Conservation (phyloP, 2,329 filamentous ascomycete genomes). For the Aspergillus texensis region DNA sequence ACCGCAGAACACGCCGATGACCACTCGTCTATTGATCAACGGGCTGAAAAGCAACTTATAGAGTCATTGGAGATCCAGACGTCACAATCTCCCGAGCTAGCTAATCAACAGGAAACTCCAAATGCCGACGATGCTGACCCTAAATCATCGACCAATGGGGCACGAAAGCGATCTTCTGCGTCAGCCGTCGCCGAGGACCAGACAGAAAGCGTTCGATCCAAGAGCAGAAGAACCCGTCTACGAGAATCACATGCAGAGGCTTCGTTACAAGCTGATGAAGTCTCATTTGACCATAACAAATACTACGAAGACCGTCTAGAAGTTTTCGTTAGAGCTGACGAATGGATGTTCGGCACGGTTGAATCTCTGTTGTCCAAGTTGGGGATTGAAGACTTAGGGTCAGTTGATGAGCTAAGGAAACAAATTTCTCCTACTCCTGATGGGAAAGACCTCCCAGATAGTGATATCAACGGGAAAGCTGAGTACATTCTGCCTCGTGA, state of each 20-base stretch:
- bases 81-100: conserved; percentile 22
- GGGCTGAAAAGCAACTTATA: conserved; percentile 41
- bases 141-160: conserved; percentile 43
- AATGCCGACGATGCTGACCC: conserved; percentile 32
- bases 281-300: conserved; percentile 55
- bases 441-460: conserved; percentile 21
- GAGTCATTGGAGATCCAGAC: conserved; percentile 39
- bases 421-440: conserved; percentile 24
- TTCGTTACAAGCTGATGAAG: conserved; percentile 48
- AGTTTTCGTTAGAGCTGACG: conserved; percentile 57
- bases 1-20: conserved; percentile 30
- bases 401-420: conserved; percentile 43
- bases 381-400: conserved; percentile 50
- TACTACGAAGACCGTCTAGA: conserved; percentile 60
- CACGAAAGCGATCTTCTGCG: conserved; percentile 63
- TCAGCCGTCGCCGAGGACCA: conserved; percentile 61
- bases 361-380: conserved; percentile 56
- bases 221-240: conserved; percentile 64
- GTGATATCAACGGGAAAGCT: conserved; percentile 20
- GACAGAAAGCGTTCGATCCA: conserved; percentile 57
- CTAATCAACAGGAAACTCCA: conserved; percentile 24
- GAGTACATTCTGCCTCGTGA: conserved; percentile 43
- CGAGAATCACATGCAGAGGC: conserved; percentile 59
- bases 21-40: conserved; percentile 38
- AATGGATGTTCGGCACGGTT: conserved; percentile 59